Conservation (phyloP, 257 asterid genomes). For the Solanum sparsipilum region DNA sequence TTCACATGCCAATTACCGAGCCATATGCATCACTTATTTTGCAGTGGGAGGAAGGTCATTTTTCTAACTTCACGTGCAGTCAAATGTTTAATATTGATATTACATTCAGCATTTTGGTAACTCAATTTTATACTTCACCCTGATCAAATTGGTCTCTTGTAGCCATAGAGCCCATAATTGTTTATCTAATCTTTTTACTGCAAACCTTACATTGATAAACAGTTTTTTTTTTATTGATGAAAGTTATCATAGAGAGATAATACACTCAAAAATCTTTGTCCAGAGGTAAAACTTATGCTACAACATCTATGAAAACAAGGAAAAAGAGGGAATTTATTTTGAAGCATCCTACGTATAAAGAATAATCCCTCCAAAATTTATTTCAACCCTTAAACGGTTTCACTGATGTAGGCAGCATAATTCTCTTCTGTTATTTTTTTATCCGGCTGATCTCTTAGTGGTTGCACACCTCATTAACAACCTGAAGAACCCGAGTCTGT, state of each 20-base stretch:
- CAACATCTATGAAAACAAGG: neutral
- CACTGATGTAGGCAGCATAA: neutral
- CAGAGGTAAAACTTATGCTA: neutral
- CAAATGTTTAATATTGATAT: neutral
- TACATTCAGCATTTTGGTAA: neutral
- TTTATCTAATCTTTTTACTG: neutral
- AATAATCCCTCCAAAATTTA: neutral
- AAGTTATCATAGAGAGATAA: neutral
- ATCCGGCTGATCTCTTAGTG: neutral
- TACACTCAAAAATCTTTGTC: neutral
- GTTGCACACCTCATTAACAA: neutral
- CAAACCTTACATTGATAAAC: neutral
- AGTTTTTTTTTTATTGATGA: neutral
- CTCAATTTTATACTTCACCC: neutral
- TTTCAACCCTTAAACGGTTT: neutral
- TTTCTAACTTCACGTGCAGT: neutral
- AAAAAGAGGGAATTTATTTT: neutral
- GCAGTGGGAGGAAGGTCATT: conserved; percentile 77
- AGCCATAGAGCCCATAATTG: neutral
- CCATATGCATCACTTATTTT: conserved; percentile 72
- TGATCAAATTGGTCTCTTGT: neutral
- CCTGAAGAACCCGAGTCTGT: neutral
- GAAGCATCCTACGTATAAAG: neutral
- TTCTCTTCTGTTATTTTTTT: neutral
- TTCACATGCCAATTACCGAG: conserved; percentile 68